Evolutionary conservation across 2,329 filamentous ascomycete species (phyloP), one percentile per base, ranked within the genome.

Genomic region (Pleomassaria siparia): DNA sequence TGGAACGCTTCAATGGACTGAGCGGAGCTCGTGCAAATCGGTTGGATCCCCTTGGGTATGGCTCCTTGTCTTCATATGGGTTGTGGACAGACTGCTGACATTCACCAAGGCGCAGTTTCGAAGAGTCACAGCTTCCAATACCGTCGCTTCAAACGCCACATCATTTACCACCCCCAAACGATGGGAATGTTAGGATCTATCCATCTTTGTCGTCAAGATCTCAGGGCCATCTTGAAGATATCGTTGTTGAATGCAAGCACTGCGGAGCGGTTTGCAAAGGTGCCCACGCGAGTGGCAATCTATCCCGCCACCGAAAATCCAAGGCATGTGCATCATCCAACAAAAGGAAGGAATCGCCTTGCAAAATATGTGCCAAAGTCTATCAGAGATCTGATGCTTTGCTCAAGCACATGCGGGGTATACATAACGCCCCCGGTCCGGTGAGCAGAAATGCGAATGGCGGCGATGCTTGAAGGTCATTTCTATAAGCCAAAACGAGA

Each of bases 301-400:
- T 68, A 6, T 61, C 58, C 1, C 60, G 64, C 2, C 63, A 66
- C 44, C 42, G 56, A 16, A 64, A 63, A 24, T 60, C 62, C 5
- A 46, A 53, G 33, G 51, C 46, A 11, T 68, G 63, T 26, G 29
- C 42, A 24, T 55, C 53, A 3, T 56, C 53, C 11, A 50, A 48
- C 49, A 49, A 41, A 47, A 54, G 8, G 60, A 55, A 59, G 28
- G 30, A 20, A 3, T 66, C 61, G 30, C 51, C 48, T 1, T 44
- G 55, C 25, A 15, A 54, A 4, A 54, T 49, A 4, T 68, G 64
- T 43, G 50, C 28, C 3, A 59, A 55, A 33, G 43, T 49, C n/a
- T 68, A 64, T 37, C 48, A 51, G 21, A 53, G 63, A 11, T 64
- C 62, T 2, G 64, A 68, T 45, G 63, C 46, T 20, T 43, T 56